phyloP scores from a whole-genome alignment of 495 filamentous ascomycete species.

The Aspergillus panamensis region DNA sequence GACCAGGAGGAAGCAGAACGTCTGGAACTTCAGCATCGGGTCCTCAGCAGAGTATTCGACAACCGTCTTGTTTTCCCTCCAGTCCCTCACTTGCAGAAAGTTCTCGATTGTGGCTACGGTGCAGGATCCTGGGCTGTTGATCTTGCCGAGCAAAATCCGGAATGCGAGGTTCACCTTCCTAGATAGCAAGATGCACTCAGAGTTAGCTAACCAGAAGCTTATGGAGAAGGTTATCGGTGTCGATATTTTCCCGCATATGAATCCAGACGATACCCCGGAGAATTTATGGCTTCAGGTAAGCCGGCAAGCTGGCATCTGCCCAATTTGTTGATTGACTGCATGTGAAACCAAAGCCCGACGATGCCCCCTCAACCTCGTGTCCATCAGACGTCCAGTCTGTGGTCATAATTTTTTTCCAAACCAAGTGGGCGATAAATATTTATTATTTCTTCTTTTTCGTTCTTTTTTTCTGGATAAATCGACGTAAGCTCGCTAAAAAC shows the following conservation, averaged over 20 bases:
- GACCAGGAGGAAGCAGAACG: conserved; percentile 76
- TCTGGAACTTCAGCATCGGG: conserved; percentile 62
- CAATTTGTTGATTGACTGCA: background rate
- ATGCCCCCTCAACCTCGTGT: background rate
- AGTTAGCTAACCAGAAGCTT: conserved; percentile 20
- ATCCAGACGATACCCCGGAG: conserved; percentile 61
- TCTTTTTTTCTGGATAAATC: background rate
- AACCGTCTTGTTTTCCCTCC: conserved; percentile 76
- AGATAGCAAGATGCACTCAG: background rate
- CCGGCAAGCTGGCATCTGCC: too few relatives aligned
- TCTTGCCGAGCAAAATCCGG: conserved; percentile 62
- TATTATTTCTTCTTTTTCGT: too few relatives aligned
- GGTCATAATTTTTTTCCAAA: background rate
- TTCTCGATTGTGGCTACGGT: conserved; percentile 78
- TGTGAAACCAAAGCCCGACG: background rate
- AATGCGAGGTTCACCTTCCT: conserved; percentile 60
- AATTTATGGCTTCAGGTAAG: conserved; percentile 69
- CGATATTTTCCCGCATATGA: conserved; percentile 74
- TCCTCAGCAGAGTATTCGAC: conserved; percentile 73
- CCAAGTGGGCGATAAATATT: too few relatives aligned
- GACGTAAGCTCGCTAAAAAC: conserved; percentile 24
- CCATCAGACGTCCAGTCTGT: background rate
- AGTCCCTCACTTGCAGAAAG: conserved; percentile 55
- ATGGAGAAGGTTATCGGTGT: conserved; percentile 68
- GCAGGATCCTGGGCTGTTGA: conserved; percentile 59